Evolutionary conservation across 2,329 filamentous ascomycete genomes (phyloP).

Genomic region (Rhytidhysteron rufulum): DNA sequence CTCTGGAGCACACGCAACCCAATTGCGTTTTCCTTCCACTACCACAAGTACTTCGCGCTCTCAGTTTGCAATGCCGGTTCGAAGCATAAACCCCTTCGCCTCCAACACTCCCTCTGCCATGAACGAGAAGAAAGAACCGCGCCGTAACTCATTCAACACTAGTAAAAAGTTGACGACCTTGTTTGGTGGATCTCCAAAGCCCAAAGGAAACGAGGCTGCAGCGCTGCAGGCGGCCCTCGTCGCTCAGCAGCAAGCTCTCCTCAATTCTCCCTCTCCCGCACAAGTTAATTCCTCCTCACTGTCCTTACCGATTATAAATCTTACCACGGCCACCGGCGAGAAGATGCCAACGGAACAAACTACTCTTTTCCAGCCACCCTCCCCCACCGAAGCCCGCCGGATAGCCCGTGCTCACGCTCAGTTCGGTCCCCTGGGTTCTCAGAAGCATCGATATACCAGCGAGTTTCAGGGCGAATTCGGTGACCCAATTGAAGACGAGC

Average conservation of each 20-base stretch:
- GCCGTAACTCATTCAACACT: conserved; percentile 56
- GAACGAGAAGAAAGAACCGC: conserved; percentile 53
- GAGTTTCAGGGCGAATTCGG: conserved; percentile 79
- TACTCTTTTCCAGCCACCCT: conserved; percentile 83
- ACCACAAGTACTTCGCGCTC: neutral
- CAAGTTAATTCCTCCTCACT: conserved; percentile 69
- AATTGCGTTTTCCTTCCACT: neutral
- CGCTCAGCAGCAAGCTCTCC: conserved; percentile 54
- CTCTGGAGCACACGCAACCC: neutral
- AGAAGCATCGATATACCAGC: conserved; percentile 83
- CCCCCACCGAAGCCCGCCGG: conserved; percentile 73
- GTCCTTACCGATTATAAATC: conserved; percentile 83
- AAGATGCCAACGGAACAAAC: conserved; percentile 70
- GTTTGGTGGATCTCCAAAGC: conserved; percentile 77
- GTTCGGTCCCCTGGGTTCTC: conserved; percentile 79
- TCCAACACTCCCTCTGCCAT: conserved; percentile 48
- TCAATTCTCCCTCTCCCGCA: conserved; percentile 60
- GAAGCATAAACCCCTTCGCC: conserved; percentile 57
- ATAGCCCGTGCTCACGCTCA: conserved; percentile 79
- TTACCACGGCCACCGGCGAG: conserved; percentile 79
- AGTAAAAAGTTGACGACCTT: conserved; percentile 73
- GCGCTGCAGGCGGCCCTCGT: conserved; percentile 66
- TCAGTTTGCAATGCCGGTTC: conserved; percentile 55
- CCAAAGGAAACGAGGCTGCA: conserved; percentile 55
- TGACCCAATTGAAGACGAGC: conserved; percentile 87